Evolutionary conservation across 768 basidiomycete genomes (phyloP).

Genomic region (Tulasnella calospora): DNA sequence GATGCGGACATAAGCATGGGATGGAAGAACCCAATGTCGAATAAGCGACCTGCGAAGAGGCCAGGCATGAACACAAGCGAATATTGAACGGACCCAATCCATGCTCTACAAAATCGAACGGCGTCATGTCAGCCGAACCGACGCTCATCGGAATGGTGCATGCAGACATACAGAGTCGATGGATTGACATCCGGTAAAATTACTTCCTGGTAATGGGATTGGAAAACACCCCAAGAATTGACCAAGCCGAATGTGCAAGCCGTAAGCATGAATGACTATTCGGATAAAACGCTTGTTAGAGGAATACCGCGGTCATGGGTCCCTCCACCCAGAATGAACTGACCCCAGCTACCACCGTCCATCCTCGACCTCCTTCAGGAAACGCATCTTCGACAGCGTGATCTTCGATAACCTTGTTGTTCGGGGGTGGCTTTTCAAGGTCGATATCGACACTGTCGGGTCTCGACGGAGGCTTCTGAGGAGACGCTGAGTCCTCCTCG

Average conservation of each 20-base stretch:
- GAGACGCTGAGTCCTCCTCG: background rate
- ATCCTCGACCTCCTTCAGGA: slow-evolving; percentile 23
- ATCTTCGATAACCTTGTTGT: slow-evolving; percentile 19
- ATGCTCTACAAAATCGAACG: background rate
- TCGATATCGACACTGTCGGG: slow-evolving; percentile 12
- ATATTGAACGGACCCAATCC: slow-evolving; percentile 29
- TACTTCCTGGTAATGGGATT: slow-evolving; percentile 18
- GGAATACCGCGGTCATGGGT: background rate
- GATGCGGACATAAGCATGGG: slow-evolving; percentile 48
- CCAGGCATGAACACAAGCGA: slow-evolving; percentile 35
- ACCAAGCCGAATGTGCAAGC: slow-evolving; percentile 21
- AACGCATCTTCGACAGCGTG: slow-evolving; percentile 12
- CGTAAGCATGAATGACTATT: slow-evolving; percentile 10
- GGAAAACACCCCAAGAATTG: slow-evolving; percentile 25
- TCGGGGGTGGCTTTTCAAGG: slow-evolving; percentile 11
- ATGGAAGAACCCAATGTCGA: slow-evolving; percentile 66
- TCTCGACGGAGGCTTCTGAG: background rate
- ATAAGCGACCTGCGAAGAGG: slow-evolving; percentile 59
- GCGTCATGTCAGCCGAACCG: background rate
- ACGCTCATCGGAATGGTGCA: too few species aligned
- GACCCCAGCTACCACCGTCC: slow-evolving; percentile 22
- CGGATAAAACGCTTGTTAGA: background rate
- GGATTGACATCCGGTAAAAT: slow-evolving; percentile 15
- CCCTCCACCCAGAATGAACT: background rate
- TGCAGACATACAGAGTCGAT: slow-evolving; percentile 24